Conservation (phyloP, 257 asterid species). For the Rauvolfia tetraphylla region DNA sequence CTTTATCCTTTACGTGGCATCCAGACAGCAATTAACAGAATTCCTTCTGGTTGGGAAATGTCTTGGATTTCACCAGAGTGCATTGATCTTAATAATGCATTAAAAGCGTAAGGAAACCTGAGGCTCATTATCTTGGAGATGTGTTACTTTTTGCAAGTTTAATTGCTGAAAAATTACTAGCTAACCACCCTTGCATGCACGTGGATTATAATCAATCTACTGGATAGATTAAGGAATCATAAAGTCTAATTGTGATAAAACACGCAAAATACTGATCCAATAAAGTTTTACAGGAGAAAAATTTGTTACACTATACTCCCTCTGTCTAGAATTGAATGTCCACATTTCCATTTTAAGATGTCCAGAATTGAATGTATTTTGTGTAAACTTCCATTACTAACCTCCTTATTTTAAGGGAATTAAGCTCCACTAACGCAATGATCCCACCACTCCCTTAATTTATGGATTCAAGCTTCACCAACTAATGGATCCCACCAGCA, state of each 20-base stretch:
- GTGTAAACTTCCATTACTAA: too few species aligned
- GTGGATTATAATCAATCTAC: background rate
- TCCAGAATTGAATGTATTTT: too few species aligned
- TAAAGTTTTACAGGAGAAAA: background rate
- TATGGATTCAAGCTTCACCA: too few species aligned
- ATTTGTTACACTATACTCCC: too few species aligned
- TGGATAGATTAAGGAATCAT: background rate
- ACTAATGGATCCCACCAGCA: too few species aligned
- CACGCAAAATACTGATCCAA: background rate
- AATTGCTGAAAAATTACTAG: background rate
- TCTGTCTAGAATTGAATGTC: too few species aligned
- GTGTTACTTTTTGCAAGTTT: background rate
- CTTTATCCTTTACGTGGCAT: conserved; percentile 81
- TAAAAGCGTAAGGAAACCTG: conserved; percentile 53
- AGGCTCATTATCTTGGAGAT: background rate
- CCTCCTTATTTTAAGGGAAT: too few species aligned
- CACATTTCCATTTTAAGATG: too few species aligned
- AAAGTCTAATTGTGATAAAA: background rate
- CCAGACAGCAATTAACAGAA: conserved; percentile 64
- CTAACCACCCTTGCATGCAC: background rate
- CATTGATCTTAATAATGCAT: conserved; percentile 55
- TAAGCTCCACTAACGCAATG: too few species aligned
- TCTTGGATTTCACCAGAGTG: conserved; percentile 82
- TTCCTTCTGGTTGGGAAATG: conserved; percentile 64
- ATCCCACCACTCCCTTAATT: too few species aligned